Evolutionary conservation across 495 filamentous ascomycete genomes (phyloP).

Genomic region (Penicillium crystallinum): DNA sequence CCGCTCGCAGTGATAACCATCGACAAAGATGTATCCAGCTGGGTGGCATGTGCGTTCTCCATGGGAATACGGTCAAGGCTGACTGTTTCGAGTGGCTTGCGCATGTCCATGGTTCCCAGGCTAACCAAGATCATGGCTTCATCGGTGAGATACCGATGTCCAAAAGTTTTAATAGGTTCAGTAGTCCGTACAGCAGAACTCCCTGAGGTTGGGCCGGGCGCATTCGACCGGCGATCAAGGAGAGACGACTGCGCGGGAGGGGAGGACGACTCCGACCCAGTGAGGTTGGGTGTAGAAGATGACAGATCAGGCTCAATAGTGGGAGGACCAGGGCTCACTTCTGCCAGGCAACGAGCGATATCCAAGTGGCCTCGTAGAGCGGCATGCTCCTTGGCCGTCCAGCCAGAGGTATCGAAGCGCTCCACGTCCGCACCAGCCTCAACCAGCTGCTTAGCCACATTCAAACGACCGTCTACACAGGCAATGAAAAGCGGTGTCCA

Average conservation of each 20-base stretch:
- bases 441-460: slow-evolving; percentile 71
- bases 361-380: slow-evolving; percentile 78
- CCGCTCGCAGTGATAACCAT: slow-evolving; percentile 86
- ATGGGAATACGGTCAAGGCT: slow-evolving; percentile 86
- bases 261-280: slow-evolving; percentile 40
- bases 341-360: slow-evolving; percentile 64
- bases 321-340: slow-evolving; percentile 41
- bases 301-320: slow-evolving; percentile 31
- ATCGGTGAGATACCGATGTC: slow-evolving; percentile 88
- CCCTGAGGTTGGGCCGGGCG: slow-evolving; percentile 28
- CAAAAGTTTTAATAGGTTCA: slow-evolving; percentile 89
- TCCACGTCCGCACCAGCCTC: slow-evolving; percentile 70
- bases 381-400: slow-evolving; percentile 93
- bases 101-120: slow-evolving; percentile 87
- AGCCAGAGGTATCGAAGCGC: slow-evolving; percentile 76
- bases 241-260: slow-evolving; percentile 45
- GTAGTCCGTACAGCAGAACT: slow-evolving; percentile 37
- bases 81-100: slow-evolving; percentile 74
- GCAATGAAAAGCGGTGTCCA: slow-evolving; percentile 95
- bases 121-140: slow-evolving; percentile 88
- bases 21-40: slow-evolving; percentile 90
- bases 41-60: slow-evolving; percentile 79
- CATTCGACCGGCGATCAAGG: slow-evolving; percentile 49
- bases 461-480: slow-evolving; percentile 75
- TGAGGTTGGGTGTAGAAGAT: slow-evolving; percentile 28